Base-by-base conservation (phyloP, 371 early-diverging fungal genomes). In the Mucor saturninus region DNA sequence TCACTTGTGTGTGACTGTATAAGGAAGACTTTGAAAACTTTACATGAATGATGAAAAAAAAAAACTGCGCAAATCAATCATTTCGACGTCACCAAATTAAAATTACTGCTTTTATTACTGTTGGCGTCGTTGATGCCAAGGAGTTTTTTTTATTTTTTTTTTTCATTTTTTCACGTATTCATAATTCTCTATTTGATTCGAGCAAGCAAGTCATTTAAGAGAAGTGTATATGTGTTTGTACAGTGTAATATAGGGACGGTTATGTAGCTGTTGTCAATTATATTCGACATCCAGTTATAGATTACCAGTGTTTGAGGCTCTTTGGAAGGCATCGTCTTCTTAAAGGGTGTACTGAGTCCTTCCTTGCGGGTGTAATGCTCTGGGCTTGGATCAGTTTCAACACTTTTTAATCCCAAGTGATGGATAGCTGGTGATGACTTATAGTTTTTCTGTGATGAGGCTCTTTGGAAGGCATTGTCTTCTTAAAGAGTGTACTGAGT, bases 401-500 rank as follows among this genome's bases (percentile, higher is more conserved):
- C 52, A 52, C 52, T 52, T 52, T 52, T 52, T 52, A 45, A 45
- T 45, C 40, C 45, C 56, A 40, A 56, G 56, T 56, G 40, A 56
- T 42, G 45, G 31, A 56, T 56, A 43, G 45, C 28, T 30, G 31
- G 56, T 56, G 43, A 43, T 42, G 52, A 52, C 30, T 32, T 52
- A 52, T 52, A 52, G 52, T 32, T 52, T 52, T 52, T 52, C 52
- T n/a, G 52, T 52, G 52, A 32, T 56, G 56, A 42, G 56, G 56
- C 56, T 30, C 56, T 56, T 56, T 56, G 30, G 56, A 56, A 45
- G 45, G 56, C 56, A 56, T 42, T 45, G 56, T 45, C 56, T 56
- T 56, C 56, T 56, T 56, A 56, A 56, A 56, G 56, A 30, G 56
- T 56, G 56, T 56, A 56, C 56, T 56, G 56, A n/a, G n/a, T n/a